A percentile compares a stretch with the other conserved stretches of the same genome.
Conservation (phyloP, 2,329 filamentous ascomycete species). For the Lasiodiplodia hormozganensis region DNA sequence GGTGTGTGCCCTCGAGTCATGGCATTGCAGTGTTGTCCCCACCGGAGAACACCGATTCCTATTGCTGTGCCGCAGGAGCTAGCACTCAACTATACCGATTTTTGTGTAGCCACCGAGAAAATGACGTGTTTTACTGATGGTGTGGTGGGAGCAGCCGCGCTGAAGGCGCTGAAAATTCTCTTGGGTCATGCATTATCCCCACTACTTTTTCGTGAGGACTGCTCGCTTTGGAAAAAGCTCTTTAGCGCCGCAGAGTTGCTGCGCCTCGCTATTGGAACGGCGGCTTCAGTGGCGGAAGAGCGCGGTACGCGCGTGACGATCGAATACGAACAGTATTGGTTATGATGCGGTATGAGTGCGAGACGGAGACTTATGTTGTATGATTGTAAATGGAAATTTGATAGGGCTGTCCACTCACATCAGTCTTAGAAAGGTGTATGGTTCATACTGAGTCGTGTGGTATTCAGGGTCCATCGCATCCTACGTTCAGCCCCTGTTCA, state of each 20-base stretch:
- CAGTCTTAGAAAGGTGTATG: neutral
- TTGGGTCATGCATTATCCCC: neutral
- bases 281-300: neutral
- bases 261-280: neutral
- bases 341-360: neutral
- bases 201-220: neutral
- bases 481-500: neutral
- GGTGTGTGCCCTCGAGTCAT: neutral
- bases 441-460: too few species aligned
- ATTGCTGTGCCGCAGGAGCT: conserved; percentile 15
- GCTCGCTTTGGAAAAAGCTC: neutral
- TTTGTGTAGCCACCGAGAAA: neutral
- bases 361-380: neutral
- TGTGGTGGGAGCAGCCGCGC: neutral
- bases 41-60: neutral
- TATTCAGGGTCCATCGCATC: neutral
- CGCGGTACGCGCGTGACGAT: neutral
- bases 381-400: neutral
- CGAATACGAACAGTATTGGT: neutral
- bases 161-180: neutral
- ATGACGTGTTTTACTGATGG: neutral
- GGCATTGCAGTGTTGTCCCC: neutral
- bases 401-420: neutral
- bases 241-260: neutral
- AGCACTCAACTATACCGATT: neutral